These are phyloP conservation scores for Eucalyptus rudis DNA, from an alignment of 345 rosid genomes.

Conservation along the genomic window DNA sequence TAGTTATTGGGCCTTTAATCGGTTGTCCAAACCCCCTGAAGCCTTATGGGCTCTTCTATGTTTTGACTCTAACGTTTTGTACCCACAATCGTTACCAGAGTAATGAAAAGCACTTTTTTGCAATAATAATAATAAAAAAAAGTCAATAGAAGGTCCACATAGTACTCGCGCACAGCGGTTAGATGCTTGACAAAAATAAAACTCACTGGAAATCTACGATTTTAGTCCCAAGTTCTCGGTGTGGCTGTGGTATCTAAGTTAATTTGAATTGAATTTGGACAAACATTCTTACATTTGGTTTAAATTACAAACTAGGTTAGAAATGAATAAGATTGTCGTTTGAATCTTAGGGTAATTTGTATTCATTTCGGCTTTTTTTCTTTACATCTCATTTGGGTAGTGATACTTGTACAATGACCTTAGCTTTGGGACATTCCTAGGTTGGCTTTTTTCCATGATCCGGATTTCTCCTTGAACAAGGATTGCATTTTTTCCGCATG, in stretches of 20 bases:
- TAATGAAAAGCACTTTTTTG: no score
- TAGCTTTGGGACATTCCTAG: neutral
- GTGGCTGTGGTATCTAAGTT: neutral
- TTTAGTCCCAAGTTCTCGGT: neutral
- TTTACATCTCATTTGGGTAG: neutral
- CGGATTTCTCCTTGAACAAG: neutral
- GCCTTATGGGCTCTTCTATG: neutral
- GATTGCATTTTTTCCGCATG: neutral
- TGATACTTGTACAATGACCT: neutral
- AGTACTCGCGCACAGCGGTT: neutral
- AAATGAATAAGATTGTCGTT: neutral
- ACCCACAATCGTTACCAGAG: no score
- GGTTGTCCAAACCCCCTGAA: neutral
- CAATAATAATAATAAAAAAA: no score
- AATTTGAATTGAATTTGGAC: neutral
- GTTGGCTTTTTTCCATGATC: neutral
- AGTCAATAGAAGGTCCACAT: neutral
- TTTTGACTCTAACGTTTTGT: neutral
- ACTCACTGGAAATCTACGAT: neutral
- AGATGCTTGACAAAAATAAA: neutral
- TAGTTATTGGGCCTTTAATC: rapidly evolving
- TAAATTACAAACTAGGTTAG: neutral
- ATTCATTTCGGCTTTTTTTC: neutral
- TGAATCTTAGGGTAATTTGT: neutral
- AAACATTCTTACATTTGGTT: neutral